These are phyloP conservation scores for Dictyostelium discoideum DNA, from an alignment of 78 protist species.

Conservation along the genomic window DNA sequence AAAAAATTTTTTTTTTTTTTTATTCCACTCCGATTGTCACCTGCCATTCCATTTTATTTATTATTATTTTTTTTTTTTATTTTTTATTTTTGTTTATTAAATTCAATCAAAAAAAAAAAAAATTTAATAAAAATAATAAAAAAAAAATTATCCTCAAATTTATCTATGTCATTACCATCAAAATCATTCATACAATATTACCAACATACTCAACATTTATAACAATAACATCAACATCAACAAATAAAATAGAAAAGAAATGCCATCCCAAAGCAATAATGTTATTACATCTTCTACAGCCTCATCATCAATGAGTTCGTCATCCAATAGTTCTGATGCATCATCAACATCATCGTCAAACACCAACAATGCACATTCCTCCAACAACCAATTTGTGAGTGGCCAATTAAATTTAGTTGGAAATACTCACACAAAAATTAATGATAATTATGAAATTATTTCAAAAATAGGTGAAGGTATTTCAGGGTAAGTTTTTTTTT, in stretches of 20 bases:
- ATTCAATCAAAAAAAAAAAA: neutral
- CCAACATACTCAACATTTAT: neutral
- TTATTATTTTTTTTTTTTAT: no score
- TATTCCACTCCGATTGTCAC: neutral
- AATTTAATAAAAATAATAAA: no score
- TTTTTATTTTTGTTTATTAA: no score
- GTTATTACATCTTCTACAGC: neutral
- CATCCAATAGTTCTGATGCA: slow-evolving; percentile 9
- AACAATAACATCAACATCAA: neutral
- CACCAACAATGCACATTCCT: neutral
- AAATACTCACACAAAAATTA: slow-evolving; percentile 22
- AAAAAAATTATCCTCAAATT: neutral
- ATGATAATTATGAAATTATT: slow-evolving; percentile 30
- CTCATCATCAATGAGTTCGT: neutral
- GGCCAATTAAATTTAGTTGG: slow-evolving; percentile 10
- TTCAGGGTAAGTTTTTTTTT: slow-evolving; percentile 60
- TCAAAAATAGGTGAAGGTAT: slow-evolving; percentile 80
- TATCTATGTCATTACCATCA: neutral
- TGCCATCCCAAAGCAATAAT: slow-evolving; percentile 21
- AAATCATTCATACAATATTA: neutral
- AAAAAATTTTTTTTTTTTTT: no score
- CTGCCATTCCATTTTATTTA: no score
- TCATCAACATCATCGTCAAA: neutral
- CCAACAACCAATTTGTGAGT: neutral
- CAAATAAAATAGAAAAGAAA: neutral